phyloP scores from a whole-genome alignment of 75 land plant species.

The Ceratopteris richardii region DNA sequence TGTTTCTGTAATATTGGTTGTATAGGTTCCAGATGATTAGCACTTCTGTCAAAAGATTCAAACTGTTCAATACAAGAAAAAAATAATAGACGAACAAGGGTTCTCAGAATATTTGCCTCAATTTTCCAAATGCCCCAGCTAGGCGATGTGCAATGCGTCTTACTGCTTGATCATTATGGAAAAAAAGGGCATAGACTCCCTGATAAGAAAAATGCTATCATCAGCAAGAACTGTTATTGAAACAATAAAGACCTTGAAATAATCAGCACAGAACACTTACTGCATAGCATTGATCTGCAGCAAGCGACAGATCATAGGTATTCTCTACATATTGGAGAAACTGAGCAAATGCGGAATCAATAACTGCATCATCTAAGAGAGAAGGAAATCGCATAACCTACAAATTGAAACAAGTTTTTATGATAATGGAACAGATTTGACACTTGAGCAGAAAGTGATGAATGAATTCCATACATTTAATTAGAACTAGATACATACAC shows the following conservation, averaged over 20 bases:
- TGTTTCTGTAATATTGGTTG: constrained; percentile 72
- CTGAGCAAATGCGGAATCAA: constrained; percentile 48
- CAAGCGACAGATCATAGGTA: constrained; percentile 62
- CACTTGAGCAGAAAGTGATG: not conserved
- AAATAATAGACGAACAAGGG: not conserved
- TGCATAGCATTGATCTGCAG: constrained; percentile 67
- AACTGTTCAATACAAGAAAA: not conserved
- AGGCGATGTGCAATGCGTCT: constrained; percentile 68
- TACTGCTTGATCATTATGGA: constrained; percentile 47
- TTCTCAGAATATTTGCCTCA: constrained; percentile 40
- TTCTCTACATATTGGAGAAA: constrained; percentile 71
- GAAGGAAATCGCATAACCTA: constrained; percentile 77
- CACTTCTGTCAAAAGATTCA: constrained; percentile 36
- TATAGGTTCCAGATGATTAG: constrained; percentile 65
- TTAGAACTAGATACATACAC: too few species aligned
- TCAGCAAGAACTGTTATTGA: not conserved
- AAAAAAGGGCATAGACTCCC: constrained; percentile 93
- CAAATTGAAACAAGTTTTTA: constrained; percentile 5
- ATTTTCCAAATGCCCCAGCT: constrained; percentile 55
- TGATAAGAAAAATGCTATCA: constrained; percentile 14
- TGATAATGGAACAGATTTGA: not conserved
- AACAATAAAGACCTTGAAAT: not conserved
- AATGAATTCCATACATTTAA: not conserved
- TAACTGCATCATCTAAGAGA: constrained; percentile 70
- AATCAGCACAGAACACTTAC: constrained; percentile 29